Percentiles rank a stretch among this genome's conserved stretches.
Evolutionary conservation across 2,329 filamentous ascomycete species (phyloP).

Genomic region (Helicocarpus griseus): DNA sequence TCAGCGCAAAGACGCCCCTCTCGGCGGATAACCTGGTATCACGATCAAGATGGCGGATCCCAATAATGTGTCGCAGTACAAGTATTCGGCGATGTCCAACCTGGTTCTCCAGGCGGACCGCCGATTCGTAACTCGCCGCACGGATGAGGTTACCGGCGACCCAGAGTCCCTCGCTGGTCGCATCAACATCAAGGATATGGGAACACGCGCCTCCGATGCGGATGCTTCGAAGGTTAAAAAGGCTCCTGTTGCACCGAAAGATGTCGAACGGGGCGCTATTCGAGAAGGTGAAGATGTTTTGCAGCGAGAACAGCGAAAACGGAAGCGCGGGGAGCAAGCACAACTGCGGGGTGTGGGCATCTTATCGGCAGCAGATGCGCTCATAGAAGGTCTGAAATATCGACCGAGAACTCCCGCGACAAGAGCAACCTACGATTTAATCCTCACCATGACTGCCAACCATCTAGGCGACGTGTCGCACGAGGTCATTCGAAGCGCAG

Average conservation of each 20-base stretch:
- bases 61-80: conserved; percentile 86
- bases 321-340: conserved; percentile 63
- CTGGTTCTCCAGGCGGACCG: conserved; percentile 99
- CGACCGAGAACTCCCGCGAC: conserved; percentile 85
- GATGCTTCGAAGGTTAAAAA: conserved; percentile 74
- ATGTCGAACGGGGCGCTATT: conserved; percentile 64
- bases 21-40: conserved; percentile 10
- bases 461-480: conserved; percentile 88
- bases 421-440: conserved; percentile 85
- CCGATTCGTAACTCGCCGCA: conserved; percentile 83
- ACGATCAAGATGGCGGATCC: conserved; percentile 55
- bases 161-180: conserved; percentile 93
- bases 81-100: conserved; percentile 99
- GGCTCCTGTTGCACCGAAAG: conserved; percentile 51
- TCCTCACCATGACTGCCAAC: conserved; percentile 79
- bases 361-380: conserved; percentile 70
- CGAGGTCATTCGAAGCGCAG: conserved; percentile 84
- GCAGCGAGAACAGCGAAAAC: conserved; percentile 74
- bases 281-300: conserved; percentile 77
- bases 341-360: conserved; percentile 66
- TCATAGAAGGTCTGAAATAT: conserved; percentile 87
- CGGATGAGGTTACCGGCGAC: conserved; percentile 91
- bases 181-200: conserved; percentile 92
- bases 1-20: conserved; percentile 1
- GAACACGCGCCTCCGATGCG: conserved; percentile 69